Evolutionary conservation across 306 rosid species (phyloP).

Genomic region (Luffa aegyptiaca): DNA sequence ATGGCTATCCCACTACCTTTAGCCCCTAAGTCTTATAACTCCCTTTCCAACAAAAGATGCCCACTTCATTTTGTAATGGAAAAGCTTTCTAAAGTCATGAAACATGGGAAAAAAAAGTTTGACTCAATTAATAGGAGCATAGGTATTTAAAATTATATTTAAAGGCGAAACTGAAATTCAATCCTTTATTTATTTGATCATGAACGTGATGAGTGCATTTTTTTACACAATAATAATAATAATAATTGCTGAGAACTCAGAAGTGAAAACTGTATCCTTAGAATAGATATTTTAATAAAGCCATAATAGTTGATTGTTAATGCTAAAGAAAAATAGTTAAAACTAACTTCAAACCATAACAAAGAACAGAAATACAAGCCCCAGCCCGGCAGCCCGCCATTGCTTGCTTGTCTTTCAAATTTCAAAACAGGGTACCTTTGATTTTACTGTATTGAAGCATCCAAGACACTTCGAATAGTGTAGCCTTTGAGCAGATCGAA

Average conservation of each 20-base stretch:
- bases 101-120: neutral
- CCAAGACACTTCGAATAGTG: neutral
- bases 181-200: neutral
- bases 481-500: neutral
- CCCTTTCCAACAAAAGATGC: slow-evolving; percentile 11
- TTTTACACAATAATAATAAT: neutral
- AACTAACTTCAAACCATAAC: neutral
- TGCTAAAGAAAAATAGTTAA: neutral
- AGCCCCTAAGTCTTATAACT: neutral
- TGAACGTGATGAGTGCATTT: neutral
- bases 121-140: neutral
- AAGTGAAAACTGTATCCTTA: neutral
- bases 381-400: neutral
- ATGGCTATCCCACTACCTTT: slow-evolving; percentile 1
- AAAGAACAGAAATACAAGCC: neutral
- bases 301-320: neutral
- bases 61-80: slow-evolving; percentile 13
- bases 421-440: neutral
- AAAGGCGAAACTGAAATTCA: neutral
- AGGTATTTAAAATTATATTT: neutral
- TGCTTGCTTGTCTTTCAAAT: neutral
- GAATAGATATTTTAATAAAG: neutral
- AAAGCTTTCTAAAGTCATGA: slow-evolving; percentile 2
- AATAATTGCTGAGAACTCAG: neutral
- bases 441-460: slow-evolving; percentile 9